A percentile compares a stretch with the other conserved stretches of the same genome.
Conservation (phyloP, 2,329 filamentous ascomycete genomes). For the Colletotrichum australisinense region DNA sequence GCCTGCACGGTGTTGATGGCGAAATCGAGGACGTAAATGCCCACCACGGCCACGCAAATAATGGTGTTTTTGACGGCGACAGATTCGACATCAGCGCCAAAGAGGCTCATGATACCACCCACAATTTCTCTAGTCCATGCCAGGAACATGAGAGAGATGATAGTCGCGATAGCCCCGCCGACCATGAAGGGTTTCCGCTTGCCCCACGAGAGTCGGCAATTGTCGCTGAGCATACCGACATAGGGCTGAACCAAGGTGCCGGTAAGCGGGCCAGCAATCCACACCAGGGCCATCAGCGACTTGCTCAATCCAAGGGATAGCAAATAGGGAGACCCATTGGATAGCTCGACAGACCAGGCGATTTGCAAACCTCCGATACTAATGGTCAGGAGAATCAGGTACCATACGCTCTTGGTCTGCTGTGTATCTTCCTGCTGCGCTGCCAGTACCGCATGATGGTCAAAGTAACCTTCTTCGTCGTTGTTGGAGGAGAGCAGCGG, state of each 20-base stretch:
- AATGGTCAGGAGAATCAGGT: conserved; percentile 86
- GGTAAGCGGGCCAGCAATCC: conserved; percentile 85
- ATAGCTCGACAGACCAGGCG: conserved; percentile 95
- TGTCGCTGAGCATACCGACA: conserved; percentile 84
- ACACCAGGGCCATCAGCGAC: conserved; percentile 84
- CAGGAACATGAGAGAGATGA: conserved; percentile 75
- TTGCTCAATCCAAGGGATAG: conserved; percentile 86
- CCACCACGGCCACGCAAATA: conserved; percentile 83
- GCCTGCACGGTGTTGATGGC: conserved; percentile 98
- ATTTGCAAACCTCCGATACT: conserved; percentile 91
- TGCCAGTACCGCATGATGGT: conserved; percentile 16
- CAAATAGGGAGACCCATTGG: conserved; percentile 89
- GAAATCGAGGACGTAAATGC: conserved; percentile 93
- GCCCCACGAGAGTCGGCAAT: conserved; percentile 79
- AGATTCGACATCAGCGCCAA: conserved; percentile 77
- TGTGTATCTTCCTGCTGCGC: conserved; percentile 49
- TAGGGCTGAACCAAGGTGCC: conserved; percentile 86
- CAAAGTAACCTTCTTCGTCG: conserved; percentile 27
- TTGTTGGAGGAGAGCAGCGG: conserved; percentile 29
- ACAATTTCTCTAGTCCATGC: conserved; percentile 82
- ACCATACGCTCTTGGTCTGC: conserved; percentile 84
- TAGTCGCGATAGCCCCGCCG: conserved; percentile 74
- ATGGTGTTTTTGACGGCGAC: conserved; percentile 71
- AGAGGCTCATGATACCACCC: conserved; percentile 72
- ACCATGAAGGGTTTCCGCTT: conserved; percentile 87